Evolutionary conservation across 2,329 filamentous ascomycete species (phyloP), one percentile per base, ranked within the genome.

Genomic region (Ceratocystis huliohia): DNA sequence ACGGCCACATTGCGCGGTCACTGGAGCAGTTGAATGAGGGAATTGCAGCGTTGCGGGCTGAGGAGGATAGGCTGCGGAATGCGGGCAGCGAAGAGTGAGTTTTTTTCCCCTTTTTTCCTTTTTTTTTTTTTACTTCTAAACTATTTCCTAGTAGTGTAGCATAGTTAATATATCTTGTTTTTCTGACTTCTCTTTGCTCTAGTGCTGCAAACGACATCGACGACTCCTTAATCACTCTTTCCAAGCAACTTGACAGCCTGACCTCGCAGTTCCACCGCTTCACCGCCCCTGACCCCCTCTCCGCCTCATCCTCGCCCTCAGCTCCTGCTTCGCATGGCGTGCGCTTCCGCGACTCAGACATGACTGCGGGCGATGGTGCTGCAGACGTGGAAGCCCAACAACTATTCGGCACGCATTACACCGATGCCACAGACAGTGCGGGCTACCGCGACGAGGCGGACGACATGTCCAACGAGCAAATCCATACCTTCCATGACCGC

Each of bases 1-100:
- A 96, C 77, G 88, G 88, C 50, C 89, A 96, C 75, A 92, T 97
- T 71, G 88, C 89, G 17, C 84, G 90, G 64, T 96, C 92, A 2
- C 80, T 99, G 64, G 90, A 96, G 68, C 91, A 92, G 69, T 84
- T 99, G 70, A 84, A 86, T 66, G 87, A 91, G 70, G 92, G 92
- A 28, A 82, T 99, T 67, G 84, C 87, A 65, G 78, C 81, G 6
- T 79, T 96, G 61, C 82, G 87, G 71, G 77, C 80, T 66, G 85
- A 91, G 73, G 79, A 82, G 73, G 78, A 80, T 69, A 82, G 86
- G 50, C 79, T 91, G 68, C 79, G 85, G 70, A 83, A 86, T 67
- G 78, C 80, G 0, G 84, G 82, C 68, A 84, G 89, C 71, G 83
- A 86, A 72, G 76, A 79, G 86, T 88, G 77, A 70, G 80, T 70